Conservation (phyloP, 768 basidiomycete genomes). For the Cubamyces lactineus region DNA sequence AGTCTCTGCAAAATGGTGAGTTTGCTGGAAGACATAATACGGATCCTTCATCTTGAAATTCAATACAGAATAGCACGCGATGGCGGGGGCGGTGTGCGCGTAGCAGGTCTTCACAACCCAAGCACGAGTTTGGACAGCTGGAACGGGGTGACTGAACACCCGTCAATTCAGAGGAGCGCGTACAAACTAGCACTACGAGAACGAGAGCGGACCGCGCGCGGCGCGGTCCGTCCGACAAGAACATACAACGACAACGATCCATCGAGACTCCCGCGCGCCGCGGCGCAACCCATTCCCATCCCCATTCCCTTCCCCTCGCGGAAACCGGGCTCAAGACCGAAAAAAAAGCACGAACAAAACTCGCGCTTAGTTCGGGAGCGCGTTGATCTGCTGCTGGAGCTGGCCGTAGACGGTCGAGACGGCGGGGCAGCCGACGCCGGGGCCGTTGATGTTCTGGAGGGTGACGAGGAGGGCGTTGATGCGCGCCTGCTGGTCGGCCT, state of each 20-base stretch:
- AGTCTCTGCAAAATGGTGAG: too few relatives aligned
- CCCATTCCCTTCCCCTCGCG: too few relatives aligned
- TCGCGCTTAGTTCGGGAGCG: slow-evolving; percentile 22
- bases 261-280: neutral
- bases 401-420: slow-evolving; percentile 58
- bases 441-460: slow-evolving; percentile 70
- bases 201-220: neutral
- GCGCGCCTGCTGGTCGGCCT: slow-evolving; percentile 43
- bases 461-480: slow-evolving; percentile 65
- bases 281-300: neutral
- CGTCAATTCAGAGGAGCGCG: slow-evolving; percentile 20
- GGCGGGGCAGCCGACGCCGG: slow-evolving; percentile 68
- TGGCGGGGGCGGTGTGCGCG: too few relatives aligned
- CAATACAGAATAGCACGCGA: too few relatives aligned
- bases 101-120: too few relatives aligned
- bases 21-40: too few relatives aligned
- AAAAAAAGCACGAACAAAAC: neutral
- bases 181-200: slow-evolving; percentile 15
- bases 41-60: too few relatives aligned
- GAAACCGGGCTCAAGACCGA: neutral
- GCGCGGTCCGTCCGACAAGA: slow-evolving; percentile 5
- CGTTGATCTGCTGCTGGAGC: slow-evolving; percentile 29
- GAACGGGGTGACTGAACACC: slow-evolving; percentile 24
- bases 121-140: slow-evolving; percentile 16
- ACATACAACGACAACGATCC: neutral